Conservation (phyloP, 257 asterid genomes). For the Fraxinus quadrangulata region DNA sequence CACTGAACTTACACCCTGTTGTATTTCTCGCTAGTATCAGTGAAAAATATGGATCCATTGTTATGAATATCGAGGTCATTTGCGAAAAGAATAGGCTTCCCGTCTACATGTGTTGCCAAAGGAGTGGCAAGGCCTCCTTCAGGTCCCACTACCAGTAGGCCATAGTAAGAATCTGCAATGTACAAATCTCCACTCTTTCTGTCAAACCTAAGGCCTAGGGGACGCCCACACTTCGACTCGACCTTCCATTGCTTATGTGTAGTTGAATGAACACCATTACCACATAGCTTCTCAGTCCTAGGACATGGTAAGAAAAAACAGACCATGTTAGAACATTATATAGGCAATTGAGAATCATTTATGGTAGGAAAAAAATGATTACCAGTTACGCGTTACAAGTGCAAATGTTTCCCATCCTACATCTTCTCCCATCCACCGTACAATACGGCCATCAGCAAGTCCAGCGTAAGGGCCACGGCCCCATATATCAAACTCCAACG, state of each 20-base stretch:
- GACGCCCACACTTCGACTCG: slow-evolving; percentile 81
- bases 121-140: slow-evolving; percentile 76
- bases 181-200: slow-evolving; percentile 61
- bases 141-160: slow-evolving; percentile 75
- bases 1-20: slow-evolving; percentile 65
- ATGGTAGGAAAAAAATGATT: not conserved
- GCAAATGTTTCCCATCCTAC: slow-evolving; percentile 71
- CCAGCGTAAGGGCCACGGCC: slow-evolving; percentile 93
- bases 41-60: slow-evolving; percentile 91
- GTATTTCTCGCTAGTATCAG: slow-evolving; percentile 83
- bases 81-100: slow-evolving; percentile 77
- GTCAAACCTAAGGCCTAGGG: slow-evolving; percentile 82
- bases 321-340: not conserved
- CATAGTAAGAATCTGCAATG: slow-evolving; percentile 88
- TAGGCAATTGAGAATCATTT: not conserved
- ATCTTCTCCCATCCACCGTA: slow-evolving; percentile 72
- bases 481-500: slow-evolving; percentile 66
- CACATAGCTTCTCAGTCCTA: slow-evolving; percentile 70
- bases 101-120: slow-evolving; percentile 63
- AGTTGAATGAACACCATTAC: slow-evolving; percentile 64
- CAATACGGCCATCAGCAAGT: slow-evolving; percentile 81
- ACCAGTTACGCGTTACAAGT: slow-evolving; percentile 72
- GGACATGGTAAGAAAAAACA: not conserved
- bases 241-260: slow-evolving; percentile 76
- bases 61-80: slow-evolving; percentile 83